Base-by-base conservation (phyloP, 495 filamentous ascomycete species). In the Filosporella fistucella region DNA sequence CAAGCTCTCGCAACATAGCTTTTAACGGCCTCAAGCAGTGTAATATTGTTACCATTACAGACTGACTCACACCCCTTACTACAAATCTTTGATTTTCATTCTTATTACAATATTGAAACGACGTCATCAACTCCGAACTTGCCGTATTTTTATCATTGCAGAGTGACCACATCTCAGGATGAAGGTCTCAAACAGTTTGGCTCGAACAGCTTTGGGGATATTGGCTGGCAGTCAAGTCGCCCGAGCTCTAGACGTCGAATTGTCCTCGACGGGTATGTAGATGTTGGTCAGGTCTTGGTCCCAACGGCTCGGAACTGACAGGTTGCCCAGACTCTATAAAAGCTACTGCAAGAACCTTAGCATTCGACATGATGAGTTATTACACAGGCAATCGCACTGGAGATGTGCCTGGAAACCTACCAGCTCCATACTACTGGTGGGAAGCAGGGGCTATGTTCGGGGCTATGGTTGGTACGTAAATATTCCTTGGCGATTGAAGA, bases 371-470 rank as follows among this genome's bases (percentile, higher is more conserved):
- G 61, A 70, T 89, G 64, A 62, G 60, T 29, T 85, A 78, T 55
- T 89, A 89, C 50, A 86, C 75, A 3, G 86, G 86, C 8, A 82
- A 85, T 62, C 66, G 75, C 26, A 81, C 83, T 1, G 86, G 86
- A 21, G 30, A 47, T 17, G 77, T 76, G 18, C 75, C 81, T 3
- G 81, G 81, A 37, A 68, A 80, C 7, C 73, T 85, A 41, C 85
- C 85, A 1, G 69, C 77, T 47, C 84, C 85, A 0, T 73, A 69
- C 48, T 68, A 71, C 69, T 89, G 88, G 88, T 91, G 88, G 88
- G 84, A 90, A 63, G 81, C 74, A 17, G 78, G 82, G 6, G 83
- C 84, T 25, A 84, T 88, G 77, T 89, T 88, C 59, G 82, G 84
- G 55, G 69, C 76, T 2, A 63, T 85, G 62, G 76, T 89, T 32